Percentiles rank a stretch among this genome's conserved stretches.
Evolutionary conservation across 306 rosid genomes (phyloP).

Genomic region (Acacia confusa): DNA sequence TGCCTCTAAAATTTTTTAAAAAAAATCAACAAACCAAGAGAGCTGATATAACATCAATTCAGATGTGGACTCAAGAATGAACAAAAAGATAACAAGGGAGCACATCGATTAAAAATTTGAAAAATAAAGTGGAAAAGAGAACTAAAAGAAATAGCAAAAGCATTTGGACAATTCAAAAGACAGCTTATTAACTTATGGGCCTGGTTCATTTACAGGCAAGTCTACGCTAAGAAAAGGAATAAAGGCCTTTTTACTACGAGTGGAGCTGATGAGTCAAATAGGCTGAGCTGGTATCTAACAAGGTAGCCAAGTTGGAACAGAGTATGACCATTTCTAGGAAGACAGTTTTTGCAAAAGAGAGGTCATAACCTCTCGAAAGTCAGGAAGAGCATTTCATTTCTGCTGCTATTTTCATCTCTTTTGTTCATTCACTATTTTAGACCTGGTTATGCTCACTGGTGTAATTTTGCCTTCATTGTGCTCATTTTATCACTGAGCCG

Average conservation of each 20-base stretch:
- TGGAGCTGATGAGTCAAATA: neutral
- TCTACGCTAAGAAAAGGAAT: no score
- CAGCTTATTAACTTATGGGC: no score
- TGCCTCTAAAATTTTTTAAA: slow-evolving; percentile 56
- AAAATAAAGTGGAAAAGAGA: neutral
- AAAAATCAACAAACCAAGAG: neutral
- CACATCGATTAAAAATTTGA: neutral
- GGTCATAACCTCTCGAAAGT: neutral
- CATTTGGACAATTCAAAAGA: neutral
- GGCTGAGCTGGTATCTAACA: no score
- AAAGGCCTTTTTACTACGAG: no score
- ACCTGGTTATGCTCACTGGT: neutral
- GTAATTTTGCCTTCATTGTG: no score
- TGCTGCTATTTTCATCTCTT: neutral
- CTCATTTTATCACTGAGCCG: neutral
- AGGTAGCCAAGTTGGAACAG: neutral
- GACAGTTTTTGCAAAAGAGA: neutral
- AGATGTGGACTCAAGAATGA: neutral
- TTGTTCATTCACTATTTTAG: neutral
- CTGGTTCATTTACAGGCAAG: no score
- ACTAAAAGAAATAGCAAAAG: no score
- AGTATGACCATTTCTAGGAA: no score
- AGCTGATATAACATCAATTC: slow-evolving; percentile 16
- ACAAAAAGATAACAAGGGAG: neutral
- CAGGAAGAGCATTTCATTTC: neutral